Evolutionary conservation across 176 grass and related monocot species (phyloP).

Genomic region (Hordeum vulgare): MorexV3_pseudomolecules_assembly NC_058520.1:468000058-468000557

Average conservation of each 20-base stretch:
- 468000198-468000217: slow-evolving; percentile 17
- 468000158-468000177: slow-evolving; percentile 45
- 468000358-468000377: slow-evolving; percentile 93
- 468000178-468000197: slow-evolving; percentile 39
- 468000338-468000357: slow-evolving; percentile 93
- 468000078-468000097: slow-evolving; percentile 82
- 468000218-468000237: not conserved
- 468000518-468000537: slow-evolving; percentile 86
- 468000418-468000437: slow-evolving; percentile 99
- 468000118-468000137: slow-evolving; percentile 92
- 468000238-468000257: not conserved
- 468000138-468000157: slow-evolving; percentile 80
- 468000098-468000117: slow-evolving; percentile 74
- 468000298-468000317: slow-evolving; percentile 58
- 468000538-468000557: slow-evolving; percentile 81
- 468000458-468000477: slow-evolving; percentile 74
- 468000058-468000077: slow-evolving; percentile 95
- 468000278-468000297: not conserved
- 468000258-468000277: not conserved
- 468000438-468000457: slow-evolving; percentile 95
- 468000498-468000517: slow-evolving; percentile 97
- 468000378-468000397: slow-evolving; percentile 98
- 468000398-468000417: slow-evolving; percentile 93
- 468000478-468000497: slow-evolving; percentile 94
- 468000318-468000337: slow-evolving; percentile 85